Percentiles rank a stretch among this genome's conserved stretches.
These are phyloP conservation scores for Lactarius deliciosus DNA, from an alignment of 768 basidiomycete species.

Conservation along the genomic window DNA sequence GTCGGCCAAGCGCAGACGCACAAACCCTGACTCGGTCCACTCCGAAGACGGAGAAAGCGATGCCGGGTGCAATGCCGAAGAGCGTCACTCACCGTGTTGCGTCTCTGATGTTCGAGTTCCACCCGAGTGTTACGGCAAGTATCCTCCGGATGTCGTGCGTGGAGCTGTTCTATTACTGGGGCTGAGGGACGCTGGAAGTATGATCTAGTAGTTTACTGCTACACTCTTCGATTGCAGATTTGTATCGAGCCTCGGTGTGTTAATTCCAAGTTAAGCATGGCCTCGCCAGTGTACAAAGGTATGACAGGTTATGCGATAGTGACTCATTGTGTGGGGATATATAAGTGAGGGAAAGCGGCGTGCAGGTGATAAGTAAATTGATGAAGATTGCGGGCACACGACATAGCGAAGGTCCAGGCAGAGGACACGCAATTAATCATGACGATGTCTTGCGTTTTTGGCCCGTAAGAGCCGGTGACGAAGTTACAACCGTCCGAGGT, in stretches of 20 bases:
- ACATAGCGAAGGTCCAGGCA: conserved; percentile 4
- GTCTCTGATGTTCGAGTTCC: conserved; percentile 26
- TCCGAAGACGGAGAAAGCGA: conserved; percentile 29
- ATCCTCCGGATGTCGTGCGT: conserved; percentile 34
- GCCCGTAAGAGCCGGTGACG: conserved; percentile 40
- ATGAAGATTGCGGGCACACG: conserved; percentile 25
- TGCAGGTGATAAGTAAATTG: conserved; percentile 28
- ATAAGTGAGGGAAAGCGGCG: conserved; percentile 17
- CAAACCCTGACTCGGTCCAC: conserved; percentile 15
- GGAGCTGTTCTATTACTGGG: conserved; percentile 36
- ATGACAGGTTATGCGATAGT: conserved; percentile 19
- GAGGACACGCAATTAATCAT: conserved; percentile 7
- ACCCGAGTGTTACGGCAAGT: conserved; percentile 29
- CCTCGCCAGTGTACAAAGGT: conserved; percentile 31
- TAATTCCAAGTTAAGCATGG: conserved; percentile 19
- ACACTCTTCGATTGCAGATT: conserved; percentile 16
- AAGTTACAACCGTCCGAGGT: not conserved
- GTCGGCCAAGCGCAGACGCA: conserved; percentile 40
- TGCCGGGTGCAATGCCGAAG: conserved; percentile 17
- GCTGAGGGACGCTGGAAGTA: conserved; percentile 8
- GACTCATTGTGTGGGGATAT: conserved; percentile 14
- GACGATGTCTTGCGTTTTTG: conserved; percentile 57
- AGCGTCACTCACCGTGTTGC: conserved; percentile 2
- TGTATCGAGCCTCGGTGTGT: conserved; percentile 26
- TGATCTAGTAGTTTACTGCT: conserved; percentile 13